Base-by-base conservation (phyloP, 768 basidiomycete species). In the Coprinellus micaceus region DNA sequence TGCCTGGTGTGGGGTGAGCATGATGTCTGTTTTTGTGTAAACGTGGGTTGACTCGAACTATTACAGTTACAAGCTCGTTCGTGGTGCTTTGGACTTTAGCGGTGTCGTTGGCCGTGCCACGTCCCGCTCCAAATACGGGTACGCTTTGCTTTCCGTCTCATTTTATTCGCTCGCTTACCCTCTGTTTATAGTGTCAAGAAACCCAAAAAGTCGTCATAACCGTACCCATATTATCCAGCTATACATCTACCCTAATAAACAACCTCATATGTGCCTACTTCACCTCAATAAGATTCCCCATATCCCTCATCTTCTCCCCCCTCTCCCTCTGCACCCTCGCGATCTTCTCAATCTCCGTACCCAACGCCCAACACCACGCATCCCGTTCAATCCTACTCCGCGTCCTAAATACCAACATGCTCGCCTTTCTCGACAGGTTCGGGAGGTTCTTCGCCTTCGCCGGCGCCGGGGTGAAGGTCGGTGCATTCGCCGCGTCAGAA, bases 41-140 rank as follows among this genome's bases (percentile, higher is more conserved):
- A n/a, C n/a, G n/a, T n/a, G n/a, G n/a, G n/a, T n/a, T n/a, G n/a
- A n/a, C n/a, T n/a, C n/a, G n/a, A n/a, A n/a, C n/a, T n/a, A n/a
- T n/a, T 50, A 11, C 63, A 98, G 96, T 67, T 98, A 98, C 76
- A 98, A 98, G 71, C 73, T 98, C 54, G 88, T 98, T 7, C 84
- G 97, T 65, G 97, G 97, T 33, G 89, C 93, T 30, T 71, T 94
- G 39, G 96, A 99, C 75, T 86, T 96, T 57, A 86, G 86, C 53
- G 94, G 89, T 48, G 97, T 99, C 15, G 88, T 91, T 9, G 89
- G 88, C 53, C 81, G 97, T 63, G 79, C 80, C 44, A 85, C 80
- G 15, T 82, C 88, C 36, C 82, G 97, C 61, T 97, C 94, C 77
- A 87, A 85, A 80, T 99, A 98, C 68, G 97, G 89, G 94, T 94